Conservation (phyloP, 768 basidiomycete species). For the Exidia glandulosa region DNA sequence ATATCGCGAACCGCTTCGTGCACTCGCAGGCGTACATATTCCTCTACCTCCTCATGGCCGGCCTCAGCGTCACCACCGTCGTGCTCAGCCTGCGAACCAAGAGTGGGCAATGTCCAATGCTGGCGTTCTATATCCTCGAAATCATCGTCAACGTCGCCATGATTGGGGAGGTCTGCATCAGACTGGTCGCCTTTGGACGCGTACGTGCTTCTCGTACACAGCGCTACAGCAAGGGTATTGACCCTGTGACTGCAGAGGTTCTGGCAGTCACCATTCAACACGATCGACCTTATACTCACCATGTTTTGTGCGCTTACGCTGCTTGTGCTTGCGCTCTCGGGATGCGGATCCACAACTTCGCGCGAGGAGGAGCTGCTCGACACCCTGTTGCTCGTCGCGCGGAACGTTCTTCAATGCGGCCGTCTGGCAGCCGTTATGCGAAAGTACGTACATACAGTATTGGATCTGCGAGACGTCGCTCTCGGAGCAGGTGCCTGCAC, state of each 20-base stretch:
- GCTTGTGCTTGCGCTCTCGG: conserved; percentile 78
- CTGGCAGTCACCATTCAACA: conserved; percentile 89
- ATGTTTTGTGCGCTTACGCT: conserved; percentile 83
- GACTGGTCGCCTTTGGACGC: conserved; percentile 86
- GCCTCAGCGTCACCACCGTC: conserved; percentile 76
- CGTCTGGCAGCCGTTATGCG: conserved; percentile 88
- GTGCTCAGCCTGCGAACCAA: conserved; percentile 71
- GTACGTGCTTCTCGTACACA: conserved; percentile 36
- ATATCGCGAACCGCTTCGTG: conserved; percentile 82
- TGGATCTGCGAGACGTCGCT: conserved; percentile 25
- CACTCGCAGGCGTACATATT: conserved; percentile 81
- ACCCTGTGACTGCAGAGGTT: conserved; percentile 56
- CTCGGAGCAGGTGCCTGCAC: neutral
- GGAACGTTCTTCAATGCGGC: conserved; percentile 88
- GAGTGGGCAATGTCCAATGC: conserved; percentile 47
- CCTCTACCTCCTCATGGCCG: conserved; percentile 83
- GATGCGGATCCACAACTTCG: conserved; percentile 59
- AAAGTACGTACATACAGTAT: conserved; percentile 51
- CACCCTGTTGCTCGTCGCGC: conserved; percentile 79
- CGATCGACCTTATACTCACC: conserved; percentile 81
- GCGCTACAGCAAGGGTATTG: neutral
- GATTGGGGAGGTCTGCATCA: conserved; percentile 87
- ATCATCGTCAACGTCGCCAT: conserved; percentile 80
- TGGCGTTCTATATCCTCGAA: conserved; percentile 85
- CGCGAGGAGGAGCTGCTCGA: conserved; percentile 93